Evolutionary conservation across 78 protist species (phyloP), one percentile per base, ranked within the genome.

Genomic region (Guillardia theta): DNA sequence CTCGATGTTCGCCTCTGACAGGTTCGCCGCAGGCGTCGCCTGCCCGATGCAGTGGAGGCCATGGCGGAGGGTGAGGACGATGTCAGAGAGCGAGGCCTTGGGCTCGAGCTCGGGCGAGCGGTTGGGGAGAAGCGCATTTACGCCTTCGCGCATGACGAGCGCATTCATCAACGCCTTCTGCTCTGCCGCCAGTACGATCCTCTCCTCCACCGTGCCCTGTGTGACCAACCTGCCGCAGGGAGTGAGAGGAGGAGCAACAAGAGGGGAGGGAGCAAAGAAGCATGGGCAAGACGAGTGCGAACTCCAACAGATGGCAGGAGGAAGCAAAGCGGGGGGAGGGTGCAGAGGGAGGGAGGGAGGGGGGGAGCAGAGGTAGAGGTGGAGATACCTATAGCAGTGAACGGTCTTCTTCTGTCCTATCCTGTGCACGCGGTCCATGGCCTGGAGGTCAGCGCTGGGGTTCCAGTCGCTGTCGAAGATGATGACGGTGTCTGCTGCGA

Each of bases 401-500:
- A 80, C 90, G 37, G 90, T 12, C 24, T 33, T 15, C 83, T 80
- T 80, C 90, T 80, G 90, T 0, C 90, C 90, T 46, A 80, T 80
- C 27, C 90, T 19, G 37, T 80, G 90, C 53, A 80, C 87, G 41
- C 93, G 62, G 93, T 88, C 93, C 76, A 88, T 88, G 39, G 93
- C 93, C 64, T 88, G 93, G n/a, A 5, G 47, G 9, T 88, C 93
- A 0, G 62, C 93, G 1, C 76, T 30, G 4, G 93, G 93, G 64
- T 88, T 88, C 93, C 93, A 88, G 93, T 88, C 93, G 30, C 36
- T 15, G 93, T 88, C 93, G 62, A 48, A 88, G 36, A 88, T 54
- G 30, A 88, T 48, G 36, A 88, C 93, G 0, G 90, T 80, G 83
- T 70, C 83, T 18, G 83, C 70, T 30, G 70, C 70, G 1, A 58